phyloP scores from a whole-genome alignment of 176 grass and related monocot genomes.

The Saccharum spontaneum region DNA sequence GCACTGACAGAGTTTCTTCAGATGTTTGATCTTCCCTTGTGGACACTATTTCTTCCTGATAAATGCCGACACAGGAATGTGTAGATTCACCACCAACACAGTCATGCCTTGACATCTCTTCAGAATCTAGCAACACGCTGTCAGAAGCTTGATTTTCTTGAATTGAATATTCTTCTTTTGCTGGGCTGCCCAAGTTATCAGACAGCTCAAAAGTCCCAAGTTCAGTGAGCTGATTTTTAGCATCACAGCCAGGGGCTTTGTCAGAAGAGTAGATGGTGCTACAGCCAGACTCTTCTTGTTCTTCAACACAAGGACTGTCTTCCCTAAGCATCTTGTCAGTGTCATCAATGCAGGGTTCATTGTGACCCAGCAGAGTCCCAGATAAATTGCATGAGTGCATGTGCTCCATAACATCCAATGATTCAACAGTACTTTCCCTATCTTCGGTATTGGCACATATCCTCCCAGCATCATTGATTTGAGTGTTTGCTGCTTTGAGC shows the following conservation, averaged over 20 bases:
- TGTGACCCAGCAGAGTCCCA: neutral
- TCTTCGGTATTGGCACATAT: slow-evolving; percentile 35
- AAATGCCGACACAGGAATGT: slow-evolving; percentile 34
- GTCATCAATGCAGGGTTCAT: slow-evolving; percentile 26
- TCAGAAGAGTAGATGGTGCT: slow-evolving; percentile 16
- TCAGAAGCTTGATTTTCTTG: slow-evolving; percentile 30
- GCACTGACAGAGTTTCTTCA: slow-evolving; percentile 1
- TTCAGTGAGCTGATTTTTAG: slow-evolving; percentile 30
- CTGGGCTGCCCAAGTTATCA: slow-evolving; percentile 27
- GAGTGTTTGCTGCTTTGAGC: slow-evolving; percentile 35
- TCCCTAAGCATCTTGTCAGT: slow-evolving; percentile 18
- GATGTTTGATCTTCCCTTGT: slow-evolving; percentile 38
- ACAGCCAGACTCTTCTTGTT: slow-evolving; percentile 17
- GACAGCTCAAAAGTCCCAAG: slow-evolving; percentile 20
- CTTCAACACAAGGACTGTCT: slow-evolving; percentile 11
- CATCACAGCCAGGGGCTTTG: slow-evolving; percentile 2
- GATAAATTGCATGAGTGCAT: slow-evolving; percentile 23
- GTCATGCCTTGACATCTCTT: slow-evolving; percentile 3
- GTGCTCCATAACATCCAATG: slow-evolving; percentile 30
- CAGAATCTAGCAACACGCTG: slow-evolving; percentile 4
- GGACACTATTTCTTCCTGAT: slow-evolving; percentile 27
- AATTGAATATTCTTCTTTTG: slow-evolving; percentile 34
- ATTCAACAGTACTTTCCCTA: neutral
- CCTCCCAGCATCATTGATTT: slow-evolving; percentile 26
- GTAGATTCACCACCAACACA: slow-evolving; percentile 41